These are phyloP conservation scores for Phytophthora citricola DNA, from an alignment of 352 stramenopile genomes.

Conservation along the genomic window DNA sequence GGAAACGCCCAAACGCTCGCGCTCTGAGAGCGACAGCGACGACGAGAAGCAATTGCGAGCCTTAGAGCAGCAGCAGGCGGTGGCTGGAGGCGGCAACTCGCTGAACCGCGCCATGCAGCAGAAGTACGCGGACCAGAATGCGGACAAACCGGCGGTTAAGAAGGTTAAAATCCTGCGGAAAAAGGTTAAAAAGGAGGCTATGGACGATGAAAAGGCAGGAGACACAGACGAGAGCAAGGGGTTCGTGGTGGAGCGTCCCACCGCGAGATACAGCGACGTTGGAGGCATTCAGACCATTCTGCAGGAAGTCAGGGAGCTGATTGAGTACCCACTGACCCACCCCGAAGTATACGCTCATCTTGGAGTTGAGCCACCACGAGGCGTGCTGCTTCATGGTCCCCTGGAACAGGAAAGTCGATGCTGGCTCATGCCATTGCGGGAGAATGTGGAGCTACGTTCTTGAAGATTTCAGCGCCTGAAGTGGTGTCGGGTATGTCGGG, in stretches of 20 bases:
- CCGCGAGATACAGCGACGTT: constrained; percentile 89
- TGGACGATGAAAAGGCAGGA: constrained; percentile 4
- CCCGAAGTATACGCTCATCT: constrained; percentile 94
- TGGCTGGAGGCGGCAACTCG: constrained; percentile 50
- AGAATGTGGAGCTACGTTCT: constrained; percentile 91
- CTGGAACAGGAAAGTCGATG: constrained; percentile 95
- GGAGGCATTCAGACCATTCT: constrained; percentile 89
- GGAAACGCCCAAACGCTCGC: constrained; percentile 58
- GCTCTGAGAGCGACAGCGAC: constrained; percentile 65
- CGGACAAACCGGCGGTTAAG: constrained; percentile 58
- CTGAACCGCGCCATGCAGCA: constrained; percentile 84
- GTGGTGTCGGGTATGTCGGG: constrained; percentile 96
- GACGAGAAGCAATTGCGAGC: constrained; percentile 66
- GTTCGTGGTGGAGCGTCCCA: constrained; percentile 80
- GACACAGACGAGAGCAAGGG: constrained; percentile 35
- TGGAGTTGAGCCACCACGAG: constrained; percentile 91
- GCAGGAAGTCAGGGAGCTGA: constrained; percentile 93
- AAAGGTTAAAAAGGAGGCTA: constrained; percentile 22
- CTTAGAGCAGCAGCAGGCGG: constrained; percentile 51
- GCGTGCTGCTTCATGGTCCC: constrained; percentile 94
- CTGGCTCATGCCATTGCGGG: constrained; percentile 94
- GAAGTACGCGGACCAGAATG: constrained; percentile 55
- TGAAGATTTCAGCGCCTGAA: constrained; percentile 90
- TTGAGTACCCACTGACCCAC: constrained; percentile 95
- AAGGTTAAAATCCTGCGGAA: constrained; percentile 77